Evolutionary conservation across 805 yeast species (phyloP), one percentile per base, ranked within the genome.

Genomic region (Saccharomycopsis fermentans): DNA sequence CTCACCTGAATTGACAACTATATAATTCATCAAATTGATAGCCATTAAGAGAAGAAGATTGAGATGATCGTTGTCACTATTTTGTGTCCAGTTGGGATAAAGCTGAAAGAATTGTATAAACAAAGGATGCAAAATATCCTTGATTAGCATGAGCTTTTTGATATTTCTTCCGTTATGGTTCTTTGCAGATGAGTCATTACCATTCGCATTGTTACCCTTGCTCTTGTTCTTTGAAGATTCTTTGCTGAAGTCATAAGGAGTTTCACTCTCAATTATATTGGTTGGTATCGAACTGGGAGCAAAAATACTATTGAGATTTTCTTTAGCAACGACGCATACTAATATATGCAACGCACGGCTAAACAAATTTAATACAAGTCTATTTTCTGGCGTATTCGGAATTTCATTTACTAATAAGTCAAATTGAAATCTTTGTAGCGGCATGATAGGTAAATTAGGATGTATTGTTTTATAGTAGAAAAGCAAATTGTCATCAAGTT

Each of bases 1-100:
- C 56, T 79, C 81, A 0, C 91, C 90, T 26, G 82, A 78, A 47
- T 83, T 71, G 1, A 83, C 70, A 9, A 83, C 75, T 9, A 81
- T 70, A 65, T 82, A 86, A 65, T 84, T 84, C 34, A 82, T 47
- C 34, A 62, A 37, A 37, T 59, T 58, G 27, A 62, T 29, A 11
- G 64, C 54, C 14, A 57, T 53, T 9, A 62, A 24, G 12, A 58
- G 32, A 9, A 62, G 52, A 24, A 59, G 40, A 48, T 54, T 56
- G 6, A 48, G 34, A 24, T 24, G 27, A 50, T 40, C 36, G 6
- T 55, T 43, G 6, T 19, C 40, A 6, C 39, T 34, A 32, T 58
- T 47, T 19, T 57, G 35, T 8, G 36, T 34, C 29, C 43, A 29
- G 9, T 55, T 24, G 1, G 63, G 63, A 58, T 55, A 60, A 21